Percentiles rank a stretch among this genome's conserved stretches.
phyloP scores from a whole-genome alignment of 2,329 filamentous ascomycete species.

The Penicillium digitatum region DNA sequence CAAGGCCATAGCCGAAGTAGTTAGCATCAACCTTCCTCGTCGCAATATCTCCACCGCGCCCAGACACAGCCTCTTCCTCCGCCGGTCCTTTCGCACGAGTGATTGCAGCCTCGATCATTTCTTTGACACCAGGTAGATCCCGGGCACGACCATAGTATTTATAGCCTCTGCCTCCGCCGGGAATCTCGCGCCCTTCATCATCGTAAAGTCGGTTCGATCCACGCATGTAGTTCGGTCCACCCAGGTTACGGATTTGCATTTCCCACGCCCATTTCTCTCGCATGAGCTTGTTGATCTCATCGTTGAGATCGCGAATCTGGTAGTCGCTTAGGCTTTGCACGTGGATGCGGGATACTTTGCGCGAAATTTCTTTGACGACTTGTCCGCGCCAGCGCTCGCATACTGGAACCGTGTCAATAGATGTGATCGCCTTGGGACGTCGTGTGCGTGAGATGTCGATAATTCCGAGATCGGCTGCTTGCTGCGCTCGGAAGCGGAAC shows the following conservation, averaged over 20 bases:
- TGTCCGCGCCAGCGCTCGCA: slow-evolving; percentile 99
- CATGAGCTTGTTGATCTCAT: slow-evolving; percentile 99
- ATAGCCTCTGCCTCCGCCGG: slow-evolving; percentile 78
- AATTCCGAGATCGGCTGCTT: slow-evolving; percentile 93
- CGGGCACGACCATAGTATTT: slow-evolving; percentile 86
- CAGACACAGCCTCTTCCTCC: slow-evolving; percentile 61
- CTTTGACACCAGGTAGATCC: slow-evolving; percentile 91
- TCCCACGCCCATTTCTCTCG: slow-evolving; percentile 99
- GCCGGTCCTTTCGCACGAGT: slow-evolving; percentile 59
- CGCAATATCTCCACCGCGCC: slow-evolving; percentile 41
- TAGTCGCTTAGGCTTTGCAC: slow-evolving; percentile 88
- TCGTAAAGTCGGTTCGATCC: slow-evolving; percentile 67
- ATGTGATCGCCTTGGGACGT: slow-evolving; percentile 85
- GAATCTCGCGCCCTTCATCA: slow-evolving; percentile 67
- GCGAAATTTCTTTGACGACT: slow-evolving; percentile 92
- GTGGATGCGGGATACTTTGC: slow-evolving; percentile 95
- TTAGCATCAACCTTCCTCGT: slow-evolving; percentile 77
- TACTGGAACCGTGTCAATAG: slow-evolving; percentile 73
- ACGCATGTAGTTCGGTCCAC: slow-evolving; percentile 96
- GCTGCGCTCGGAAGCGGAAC: slow-evolving; percentile 96
- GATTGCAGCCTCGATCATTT: slow-evolving; percentile 80
- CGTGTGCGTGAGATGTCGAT: slow-evolving; percentile 87
- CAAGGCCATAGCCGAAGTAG: slow-evolving; percentile 92
- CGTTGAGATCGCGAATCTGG: slow-evolving; percentile 95
- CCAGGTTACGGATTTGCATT: slow-evolving; percentile 87